phyloP scores from a whole-genome alignment of 192 early-diverging fungal genomes.

The Coemansia sp. region DNA sequence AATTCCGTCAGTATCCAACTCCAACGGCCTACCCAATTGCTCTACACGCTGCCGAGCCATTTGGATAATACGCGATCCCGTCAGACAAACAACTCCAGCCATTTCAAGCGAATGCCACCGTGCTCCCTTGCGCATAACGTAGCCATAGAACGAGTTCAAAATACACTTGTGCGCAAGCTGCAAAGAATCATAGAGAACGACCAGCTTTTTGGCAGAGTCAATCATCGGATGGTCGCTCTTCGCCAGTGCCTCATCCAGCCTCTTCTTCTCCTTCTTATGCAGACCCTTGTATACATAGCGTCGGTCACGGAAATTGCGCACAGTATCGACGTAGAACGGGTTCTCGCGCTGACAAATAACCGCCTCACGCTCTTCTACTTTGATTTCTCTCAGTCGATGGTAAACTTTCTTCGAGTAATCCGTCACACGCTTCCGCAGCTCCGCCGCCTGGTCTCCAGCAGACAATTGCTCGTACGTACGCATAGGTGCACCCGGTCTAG shows the following conservation, averaged over 20 bases:
- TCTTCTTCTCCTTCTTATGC: conserved; percentile 90
- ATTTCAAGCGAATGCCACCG: conserved; percentile 99
- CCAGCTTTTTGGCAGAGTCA: conserved; percentile 88
- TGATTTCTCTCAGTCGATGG: conserved; percentile 78
- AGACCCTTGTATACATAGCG: conserved; percentile 97
- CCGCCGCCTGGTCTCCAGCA: conserved; percentile 65
- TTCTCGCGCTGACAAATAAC: conserved; percentile 98
- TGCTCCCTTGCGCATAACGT: conserved; percentile 98
- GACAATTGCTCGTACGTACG: conserved; percentile 72
- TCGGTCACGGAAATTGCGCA: conserved; percentile 94
- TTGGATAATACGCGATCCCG: conserved; percentile 96
- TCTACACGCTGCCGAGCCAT: conserved; percentile 92
- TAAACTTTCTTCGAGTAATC: conserved; percentile 93
- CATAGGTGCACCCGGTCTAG: conserved; percentile 52
- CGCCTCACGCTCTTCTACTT: conserved; percentile 80
- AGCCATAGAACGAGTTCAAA: conserved; percentile 96
- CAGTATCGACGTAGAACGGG: conserved; percentile 98
- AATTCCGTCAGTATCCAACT: conserved; percentile 99
- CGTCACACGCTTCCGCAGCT: conserved; percentile 77
- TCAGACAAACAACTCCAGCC: conserved; percentile 98
- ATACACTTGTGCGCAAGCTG: conserved; percentile 98
- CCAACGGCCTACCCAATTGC: conserved; percentile 89
- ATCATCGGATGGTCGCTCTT: conserved; percentile 68
- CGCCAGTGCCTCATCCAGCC: conserved; percentile 69
- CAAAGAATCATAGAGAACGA: conserved; percentile 95